Percentiles rank a stretch among this genome's conserved stretches.
phyloP scores from a whole-genome alignment of 164 flowering plant species.

The Buxus sempervirens region DNA sequence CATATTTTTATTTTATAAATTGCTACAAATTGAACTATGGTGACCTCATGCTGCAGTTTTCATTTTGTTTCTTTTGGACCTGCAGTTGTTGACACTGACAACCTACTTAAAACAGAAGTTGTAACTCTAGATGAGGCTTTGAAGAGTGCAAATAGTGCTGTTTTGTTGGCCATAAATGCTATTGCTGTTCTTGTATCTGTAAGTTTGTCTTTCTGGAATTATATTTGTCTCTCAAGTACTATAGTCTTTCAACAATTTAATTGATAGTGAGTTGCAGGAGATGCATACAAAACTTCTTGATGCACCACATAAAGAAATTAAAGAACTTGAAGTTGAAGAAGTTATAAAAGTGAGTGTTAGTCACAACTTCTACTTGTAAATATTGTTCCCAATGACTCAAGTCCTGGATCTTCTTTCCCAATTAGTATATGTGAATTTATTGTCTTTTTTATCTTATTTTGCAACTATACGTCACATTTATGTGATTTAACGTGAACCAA shows the following conservation, averaged over 20 bases:
- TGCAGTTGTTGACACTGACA: conserved; percentile 78
- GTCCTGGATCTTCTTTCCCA: not conserved
- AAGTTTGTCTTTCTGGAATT: conserved; percentile 27
- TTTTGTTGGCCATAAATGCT: conserved; percentile 63
- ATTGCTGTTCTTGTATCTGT: conserved; percentile 64
- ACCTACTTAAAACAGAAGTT: conserved; percentile 63
- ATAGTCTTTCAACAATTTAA: not conserved
- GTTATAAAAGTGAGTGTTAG: conserved; percentile 46
- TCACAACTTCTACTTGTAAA: conserved; percentile 2
- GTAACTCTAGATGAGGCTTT: conserved; percentile 91
- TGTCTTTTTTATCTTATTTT: not conserved
- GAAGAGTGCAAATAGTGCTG: conserved; percentile 77
- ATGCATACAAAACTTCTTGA: conserved; percentile 41
- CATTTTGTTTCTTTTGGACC: conserved; percentile 13
- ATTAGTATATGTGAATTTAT: not conserved
- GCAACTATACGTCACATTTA: not conserved
- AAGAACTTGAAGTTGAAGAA: conserved; percentile 49
- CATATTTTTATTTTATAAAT: not conserved
- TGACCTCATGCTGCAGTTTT: not conserved
- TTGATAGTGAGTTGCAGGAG: conserved; percentile 45
- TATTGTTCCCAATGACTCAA: not conserved
- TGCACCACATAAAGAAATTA: conserved; percentile 27
- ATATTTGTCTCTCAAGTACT: not conserved
- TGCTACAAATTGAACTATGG: not conserved
- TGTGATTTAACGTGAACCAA: not conserved